These are phyloP conservation scores for Hymenoscyphus linearis DNA, from an alignment of 2,329 filamentous ascomycete genomes.

Conservation along the genomic window DNA sequence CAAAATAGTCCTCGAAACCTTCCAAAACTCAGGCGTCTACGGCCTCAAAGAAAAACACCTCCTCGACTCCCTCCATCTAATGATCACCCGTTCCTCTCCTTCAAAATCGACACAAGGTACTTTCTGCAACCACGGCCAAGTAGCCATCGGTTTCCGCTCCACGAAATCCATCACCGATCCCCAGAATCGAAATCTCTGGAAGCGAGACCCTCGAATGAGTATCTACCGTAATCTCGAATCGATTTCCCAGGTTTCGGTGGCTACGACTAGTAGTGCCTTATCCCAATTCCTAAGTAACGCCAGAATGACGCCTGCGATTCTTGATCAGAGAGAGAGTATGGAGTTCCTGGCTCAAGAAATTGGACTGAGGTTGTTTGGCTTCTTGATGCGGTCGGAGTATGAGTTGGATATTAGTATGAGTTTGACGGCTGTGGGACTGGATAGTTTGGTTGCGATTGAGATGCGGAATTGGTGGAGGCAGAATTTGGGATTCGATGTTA, in stretches of 20 bases:
- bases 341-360: not conserved
- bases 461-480: constrained; percentile 7
- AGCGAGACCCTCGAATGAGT: not conserved
- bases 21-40: not conserved
- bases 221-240: not conserved
- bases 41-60: not conserved
- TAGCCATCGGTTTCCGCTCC: not conserved
- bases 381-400: not conserved
- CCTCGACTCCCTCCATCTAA: not conserved
- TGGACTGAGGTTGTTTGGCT: not conserved
- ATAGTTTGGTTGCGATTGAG: constrained; percentile 12
- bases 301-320: not conserved
- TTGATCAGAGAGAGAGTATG: not conserved
- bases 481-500: constrained; percentile 7
- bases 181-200: not conserved
- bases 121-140: not conserved
- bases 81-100: not conserved
- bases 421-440: constrained; percentile 5
- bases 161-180: not conserved
- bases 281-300: not conserved
- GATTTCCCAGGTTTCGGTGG: not conserved
- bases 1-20: not conserved
- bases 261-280: not conserved
- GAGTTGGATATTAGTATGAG: constrained; percentile 5
- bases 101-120: not conserved